Percentiles rank a stretch among this genome's conserved stretches.
These are phyloP conservation scores for Tricholoma hemisulphureum DNA, from an alignment of 768 basidiomycete species.

Conservation along the genomic window DNA sequence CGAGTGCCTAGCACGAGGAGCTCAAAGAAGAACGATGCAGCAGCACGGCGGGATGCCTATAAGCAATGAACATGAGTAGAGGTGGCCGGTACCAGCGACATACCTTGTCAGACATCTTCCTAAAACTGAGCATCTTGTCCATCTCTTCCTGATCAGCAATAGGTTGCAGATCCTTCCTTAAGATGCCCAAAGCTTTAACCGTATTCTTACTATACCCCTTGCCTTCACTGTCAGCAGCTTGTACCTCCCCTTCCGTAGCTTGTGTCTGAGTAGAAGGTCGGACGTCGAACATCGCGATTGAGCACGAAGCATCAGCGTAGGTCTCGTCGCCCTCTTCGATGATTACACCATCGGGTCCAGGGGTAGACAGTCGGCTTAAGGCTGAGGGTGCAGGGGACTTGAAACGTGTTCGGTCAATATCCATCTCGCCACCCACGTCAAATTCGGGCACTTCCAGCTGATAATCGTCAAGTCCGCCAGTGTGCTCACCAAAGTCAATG, in stretches of 20 bases:
- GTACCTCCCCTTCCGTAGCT: conserved; percentile 40
- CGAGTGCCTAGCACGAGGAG: conserved; percentile 90
- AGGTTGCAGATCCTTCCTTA: conserved; percentile 70
- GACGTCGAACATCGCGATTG: conserved; percentile 78
- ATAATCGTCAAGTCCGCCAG: conserved; percentile 61
- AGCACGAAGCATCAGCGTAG: conserved; percentile 70
- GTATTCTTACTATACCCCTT: conserved; percentile 90
- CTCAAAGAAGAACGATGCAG: conserved; percentile 97
- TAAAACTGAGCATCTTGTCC: conserved; percentile 75
- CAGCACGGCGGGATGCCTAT: conserved; percentile 87
- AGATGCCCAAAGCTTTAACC: conserved; percentile 73
- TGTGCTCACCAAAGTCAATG: conserved; percentile 63
- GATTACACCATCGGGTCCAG: conserved; percentile 51
- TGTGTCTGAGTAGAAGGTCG: conserved; percentile 46
- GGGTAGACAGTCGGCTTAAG: conserved; percentile 65
- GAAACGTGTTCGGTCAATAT: conserved; percentile 32
- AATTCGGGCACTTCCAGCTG: conserved; percentile 66
- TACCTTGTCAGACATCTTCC: conserved; percentile 76
- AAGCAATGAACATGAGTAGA: conserved; percentile 8
- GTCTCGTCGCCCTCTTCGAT: conserved; percentile 60
- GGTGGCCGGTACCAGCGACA: conserved; percentile 7
- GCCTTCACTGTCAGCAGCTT: conserved; percentile 48
- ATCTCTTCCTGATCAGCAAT: conserved; percentile 42
- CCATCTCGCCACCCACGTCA: conserved; percentile 38
- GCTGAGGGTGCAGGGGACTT: conserved; percentile 56